These are phyloP conservation scores for Globisporangium heterothallicum DNA, from an alignment of 352 stramenopile genomes.

Conservation along the genomic window DNA sequence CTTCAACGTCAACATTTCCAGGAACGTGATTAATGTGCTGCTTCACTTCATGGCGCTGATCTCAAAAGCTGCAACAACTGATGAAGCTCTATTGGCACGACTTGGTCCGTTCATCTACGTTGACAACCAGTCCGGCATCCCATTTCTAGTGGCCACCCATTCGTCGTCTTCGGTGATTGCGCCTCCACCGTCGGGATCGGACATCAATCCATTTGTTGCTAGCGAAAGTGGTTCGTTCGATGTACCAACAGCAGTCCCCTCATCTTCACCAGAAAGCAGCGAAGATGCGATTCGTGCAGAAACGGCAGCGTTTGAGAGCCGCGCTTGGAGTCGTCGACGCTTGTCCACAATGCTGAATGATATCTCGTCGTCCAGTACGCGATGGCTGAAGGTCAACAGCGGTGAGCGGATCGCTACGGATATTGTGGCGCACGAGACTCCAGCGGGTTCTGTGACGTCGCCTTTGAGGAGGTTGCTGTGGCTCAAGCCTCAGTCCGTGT, in stretches of 20 bases:
- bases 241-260: constrained; percentile 45
- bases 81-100: constrained; percentile 35
- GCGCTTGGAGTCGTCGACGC: constrained; percentile 53
- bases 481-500: constrained; percentile 64
- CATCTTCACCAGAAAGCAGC: constrained; percentile 21
- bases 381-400: constrained; percentile 61
- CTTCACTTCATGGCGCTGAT: constrained; percentile 73
- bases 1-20: constrained; percentile 77
- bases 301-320: constrained; percentile 38
- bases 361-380: constrained; percentile 63
- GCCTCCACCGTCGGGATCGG: constrained; percentile 13
- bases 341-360: constrained; percentile 74
- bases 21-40: constrained; percentile 80
- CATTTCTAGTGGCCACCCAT: constrained; percentile 71
- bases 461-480: constrained; percentile 68
- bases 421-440: constrained; percentile 79
- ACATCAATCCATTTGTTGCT: constrained; percentile 3
- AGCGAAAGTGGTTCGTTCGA: constrained; percentile 35
- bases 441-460: constrained; percentile 74
- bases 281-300: constrained; percentile 43
- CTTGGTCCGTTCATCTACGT: constrained; percentile 84
- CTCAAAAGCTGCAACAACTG: constrained; percentile 40
- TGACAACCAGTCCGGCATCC: constrained; percentile 82
- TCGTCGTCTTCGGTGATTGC: constrained; percentile 19
- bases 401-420: constrained; percentile 64